phyloP scores from a whole-genome alignment of 495 filamentous ascomycete species.

The Xeromyces bisporus region DNA sequence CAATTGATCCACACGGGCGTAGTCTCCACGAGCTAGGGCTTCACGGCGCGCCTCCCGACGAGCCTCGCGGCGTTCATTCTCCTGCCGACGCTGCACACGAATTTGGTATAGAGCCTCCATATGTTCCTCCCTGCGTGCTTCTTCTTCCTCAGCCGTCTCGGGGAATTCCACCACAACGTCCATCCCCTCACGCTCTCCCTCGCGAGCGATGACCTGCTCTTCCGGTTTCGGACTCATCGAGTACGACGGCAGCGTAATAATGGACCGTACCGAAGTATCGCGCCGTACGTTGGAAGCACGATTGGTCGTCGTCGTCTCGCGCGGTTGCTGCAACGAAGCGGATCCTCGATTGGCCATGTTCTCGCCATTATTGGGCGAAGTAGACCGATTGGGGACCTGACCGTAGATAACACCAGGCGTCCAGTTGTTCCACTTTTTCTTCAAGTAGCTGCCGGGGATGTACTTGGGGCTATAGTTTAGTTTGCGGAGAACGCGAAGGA shows the following conservation, averaged over 20 bases:
- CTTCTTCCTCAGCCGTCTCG: conserved; percentile 56
- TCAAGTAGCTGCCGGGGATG: conserved; percentile 39
- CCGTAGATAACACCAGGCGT: conserved; percentile 26
- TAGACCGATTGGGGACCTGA: conserved; percentile 18
- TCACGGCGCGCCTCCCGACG: conserved; percentile 46
- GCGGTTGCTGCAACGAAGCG: conserved; percentile 1
- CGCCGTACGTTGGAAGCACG: conserved; percentile 44
- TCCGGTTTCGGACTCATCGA: conserved; percentile 46
- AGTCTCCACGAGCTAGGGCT: conserved; percentile 54
- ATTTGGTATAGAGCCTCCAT: conserved; percentile 91
- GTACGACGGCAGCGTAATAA: conserved; percentile 86
- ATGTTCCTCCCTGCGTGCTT: conserved; percentile 67
- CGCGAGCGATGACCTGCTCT: conserved; percentile 76
- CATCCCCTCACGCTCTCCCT: conserved; percentile 83
- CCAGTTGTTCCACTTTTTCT: conserved; percentile 46
- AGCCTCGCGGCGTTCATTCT: conserved; percentile 61
- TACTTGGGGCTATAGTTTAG: conserved; percentile 37
- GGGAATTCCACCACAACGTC: conserved; percentile 80
- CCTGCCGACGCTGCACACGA: conserved; percentile 56
- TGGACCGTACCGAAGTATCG: conserved; percentile 70
- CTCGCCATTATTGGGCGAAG: conserved; percentile 8
- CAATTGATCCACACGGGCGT: conserved; percentile 42
- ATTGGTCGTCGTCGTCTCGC: conserved; percentile 7
- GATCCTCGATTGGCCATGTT: conserved; percentile 13
- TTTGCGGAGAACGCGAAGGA: conserved; percentile 31